phyloP scores from a whole-genome alignment of 2,329 filamentous ascomycete genomes.

The Hymenoscyphus linearis region DNA sequence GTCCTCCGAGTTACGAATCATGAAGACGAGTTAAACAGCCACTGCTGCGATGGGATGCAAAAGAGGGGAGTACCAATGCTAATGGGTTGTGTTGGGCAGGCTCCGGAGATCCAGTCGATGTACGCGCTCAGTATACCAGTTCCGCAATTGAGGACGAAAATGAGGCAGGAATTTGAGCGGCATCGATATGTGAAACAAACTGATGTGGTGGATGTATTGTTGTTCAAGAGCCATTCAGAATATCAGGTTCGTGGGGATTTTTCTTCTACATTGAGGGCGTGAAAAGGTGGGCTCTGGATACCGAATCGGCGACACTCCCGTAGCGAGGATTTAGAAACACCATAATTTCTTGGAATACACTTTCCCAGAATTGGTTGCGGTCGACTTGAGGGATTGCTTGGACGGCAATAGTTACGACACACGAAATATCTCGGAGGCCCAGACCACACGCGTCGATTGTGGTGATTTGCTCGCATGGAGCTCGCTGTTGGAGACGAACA shows the following conservation, averaged over 20 bases:
- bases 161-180: constrained; percentile 94
- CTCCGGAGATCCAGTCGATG: constrained; percentile 95
- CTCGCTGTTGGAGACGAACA: no score
- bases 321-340: background rate
- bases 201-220: constrained; percentile 77
- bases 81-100: constrained; percentile 47
- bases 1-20: constrained; percentile 32
- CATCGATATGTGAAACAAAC: constrained; percentile 91
- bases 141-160: constrained; percentile 81
- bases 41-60: background rate
- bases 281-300: background rate
- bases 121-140: constrained; percentile 90
- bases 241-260: constrained; percentile 66
- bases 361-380: no score
- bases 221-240: constrained; percentile 88
- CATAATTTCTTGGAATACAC: no score
- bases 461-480: no score
- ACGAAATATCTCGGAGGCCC: background rate
- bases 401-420: no score
- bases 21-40: no score
- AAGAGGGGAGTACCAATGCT: constrained; percentile 8
- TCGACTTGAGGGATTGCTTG: no score
- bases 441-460: no score
- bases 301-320: background rate
- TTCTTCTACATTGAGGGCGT: background rate